phyloP scores from a whole-genome alignment of 2,329 filamentous ascomycete species.

The Orbilia javanica region DNA sequence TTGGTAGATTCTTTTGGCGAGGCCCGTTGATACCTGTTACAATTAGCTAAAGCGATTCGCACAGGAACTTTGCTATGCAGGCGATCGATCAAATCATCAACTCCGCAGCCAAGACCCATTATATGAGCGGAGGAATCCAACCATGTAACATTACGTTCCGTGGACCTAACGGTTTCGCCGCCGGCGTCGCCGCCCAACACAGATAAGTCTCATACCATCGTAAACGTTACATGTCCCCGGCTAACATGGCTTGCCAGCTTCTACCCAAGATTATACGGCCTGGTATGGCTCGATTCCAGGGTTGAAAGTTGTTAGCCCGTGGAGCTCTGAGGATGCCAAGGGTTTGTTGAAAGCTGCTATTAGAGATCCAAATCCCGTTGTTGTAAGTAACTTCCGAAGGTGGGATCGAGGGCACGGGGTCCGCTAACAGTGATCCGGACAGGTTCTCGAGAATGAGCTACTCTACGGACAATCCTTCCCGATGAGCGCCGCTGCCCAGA shows the following conservation, averaged over 20 bases:
- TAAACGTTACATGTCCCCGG: not conserved
- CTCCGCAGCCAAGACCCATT: slow-evolving; percentile 98
- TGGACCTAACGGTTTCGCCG: slow-evolving; percentile 96
- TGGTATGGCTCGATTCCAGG: slow-evolving; percentile 99
- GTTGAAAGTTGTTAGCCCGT: slow-evolving; percentile 95
- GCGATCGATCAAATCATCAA: slow-evolving; percentile 99
- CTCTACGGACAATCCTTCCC: slow-evolving; percentile 92
- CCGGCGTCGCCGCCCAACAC: slow-evolving; percentile 95
- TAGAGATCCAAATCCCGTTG: slow-evolving; percentile 96
- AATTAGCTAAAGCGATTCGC: not conserved
- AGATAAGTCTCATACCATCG: slow-evolving; percentile 30
- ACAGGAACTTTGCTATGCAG: slow-evolving; percentile 95
- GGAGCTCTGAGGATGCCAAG: slow-evolving; percentile 98
- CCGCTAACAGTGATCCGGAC: not conserved
- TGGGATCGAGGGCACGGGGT: not conserved
- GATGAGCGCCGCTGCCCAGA: slow-evolving; percentile 96
- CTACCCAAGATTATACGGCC: slow-evolving; percentile 84
- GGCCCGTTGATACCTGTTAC: not conserved
- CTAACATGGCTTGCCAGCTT: slow-evolving; percentile 28
- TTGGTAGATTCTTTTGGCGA: slow-evolving; percentile 62
- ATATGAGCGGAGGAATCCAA: slow-evolving; percentile 99
- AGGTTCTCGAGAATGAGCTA: slow-evolving; percentile 81
- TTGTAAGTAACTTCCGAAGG: slow-evolving; percentile 66
- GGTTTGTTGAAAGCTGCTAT: slow-evolving; percentile 97
- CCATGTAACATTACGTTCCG: slow-evolving; percentile 99